phyloP scores from a whole-genome alignment of 2,329 filamentous ascomycete species.

The Tolypocladium tundrense region DNA sequence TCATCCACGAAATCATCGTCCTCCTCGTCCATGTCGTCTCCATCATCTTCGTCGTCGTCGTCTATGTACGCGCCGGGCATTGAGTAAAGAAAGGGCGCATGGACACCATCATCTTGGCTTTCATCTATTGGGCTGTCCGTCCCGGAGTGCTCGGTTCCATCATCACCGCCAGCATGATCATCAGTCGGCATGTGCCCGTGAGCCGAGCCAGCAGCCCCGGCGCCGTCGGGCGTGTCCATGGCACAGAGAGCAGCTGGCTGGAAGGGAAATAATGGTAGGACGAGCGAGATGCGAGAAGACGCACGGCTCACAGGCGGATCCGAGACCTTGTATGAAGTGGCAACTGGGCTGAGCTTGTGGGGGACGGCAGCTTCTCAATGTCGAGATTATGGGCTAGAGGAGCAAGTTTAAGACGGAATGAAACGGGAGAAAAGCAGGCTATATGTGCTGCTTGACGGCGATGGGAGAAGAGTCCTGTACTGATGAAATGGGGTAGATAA shows the following conservation, averaged over 20 bases:
- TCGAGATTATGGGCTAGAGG: background rate
- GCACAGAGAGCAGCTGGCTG: background rate
- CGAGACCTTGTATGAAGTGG: background rate
- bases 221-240: background rate
- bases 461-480: background rate
- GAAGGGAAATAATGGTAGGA: background rate
- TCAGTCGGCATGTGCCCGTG: background rate
- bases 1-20: background rate
- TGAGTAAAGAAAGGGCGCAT: background rate
- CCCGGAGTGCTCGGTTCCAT: background rate
- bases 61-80: constrained; percentile 5
- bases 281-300: background rate
- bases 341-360: background rate
- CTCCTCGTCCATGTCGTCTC: constrained; percentile 11
- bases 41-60: constrained; percentile 12
- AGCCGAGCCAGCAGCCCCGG: background rate
- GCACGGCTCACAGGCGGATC: background rate
- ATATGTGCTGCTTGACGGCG: background rate
- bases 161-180: background rate
- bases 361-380: background rate
- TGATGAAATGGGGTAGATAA: background rate
- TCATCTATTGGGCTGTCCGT: background rate
- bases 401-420: background rate
- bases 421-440: background rate
- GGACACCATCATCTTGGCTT: background rate